These are phyloP conservation scores for Ailanthus altissimus DNA, from an alignment of 345 rosid genomes.

Conservation along the genomic window DNA sequence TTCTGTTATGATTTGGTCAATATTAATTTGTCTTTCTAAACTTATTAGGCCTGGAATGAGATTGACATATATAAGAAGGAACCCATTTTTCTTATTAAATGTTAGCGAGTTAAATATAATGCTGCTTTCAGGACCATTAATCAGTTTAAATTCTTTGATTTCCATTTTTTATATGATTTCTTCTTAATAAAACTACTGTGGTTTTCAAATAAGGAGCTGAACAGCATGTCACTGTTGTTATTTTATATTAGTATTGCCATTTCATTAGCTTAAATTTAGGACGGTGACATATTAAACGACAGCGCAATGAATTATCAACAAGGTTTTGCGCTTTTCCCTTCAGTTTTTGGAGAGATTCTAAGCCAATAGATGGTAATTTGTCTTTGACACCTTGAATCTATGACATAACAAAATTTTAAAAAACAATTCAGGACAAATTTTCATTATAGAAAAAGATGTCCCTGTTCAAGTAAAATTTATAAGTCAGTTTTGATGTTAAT, in stretches of 20 bases:
- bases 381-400: not conserved
- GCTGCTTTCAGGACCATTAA: not conserved
- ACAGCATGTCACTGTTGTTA: not conserved
- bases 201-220: not conserved
- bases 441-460: not conserved
- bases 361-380: not conserved
- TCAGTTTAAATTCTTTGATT: not conserved
- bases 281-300: not conserved
- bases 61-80: not conserved
- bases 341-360: not conserved
- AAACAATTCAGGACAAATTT: not conserved
- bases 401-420: not conserved
- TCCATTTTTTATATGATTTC: not conserved
- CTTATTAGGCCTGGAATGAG: conserved; percentile 5
- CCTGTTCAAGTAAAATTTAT: not conserved
- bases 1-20: not conserved
- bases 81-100: not conserved
- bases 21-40: conserved; percentile 7
- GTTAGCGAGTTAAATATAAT: not conserved
- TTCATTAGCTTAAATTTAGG: not conserved
- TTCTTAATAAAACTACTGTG: not conserved
- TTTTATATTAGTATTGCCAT: not conserved
- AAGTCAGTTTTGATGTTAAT: not conserved
- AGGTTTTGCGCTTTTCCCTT: not conserved
- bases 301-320: not conserved